Base-by-base conservation (phyloP, 768 basidiomycete species). In the Mycena floridula region DNA sequence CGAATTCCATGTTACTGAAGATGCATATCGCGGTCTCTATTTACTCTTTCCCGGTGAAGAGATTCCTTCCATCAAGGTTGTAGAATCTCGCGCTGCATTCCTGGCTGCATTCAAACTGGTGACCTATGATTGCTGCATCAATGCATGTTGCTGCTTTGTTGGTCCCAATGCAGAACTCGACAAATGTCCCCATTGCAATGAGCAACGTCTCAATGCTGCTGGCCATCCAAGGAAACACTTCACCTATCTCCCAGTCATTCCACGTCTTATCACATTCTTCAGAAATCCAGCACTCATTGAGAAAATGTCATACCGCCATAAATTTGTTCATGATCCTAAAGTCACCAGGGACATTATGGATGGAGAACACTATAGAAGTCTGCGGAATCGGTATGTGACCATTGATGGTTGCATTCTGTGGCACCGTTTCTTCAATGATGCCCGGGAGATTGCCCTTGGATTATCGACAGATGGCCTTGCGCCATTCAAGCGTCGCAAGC, bases 401-500 rank as follows among this genome's bases (percentile, higher is more conserved):
- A n/a, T n/a, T n/a, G n/a, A n/a, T n/a, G n/a, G n/a, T n/a, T n/a
- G n/a, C n/a, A n/a, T n/a, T n/a, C n/a, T n/a, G n/a, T n/a, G n/a
- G n/a, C n/a, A n/a, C n/a, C n/a, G n/a, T n/a, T n/a, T n/a, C n/a
- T n/a, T n/a, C n/a, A n/a, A n/a, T n/a, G n/a, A n/a, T n/a, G n/a
- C n/a, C n/a, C n/a, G n/a, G n/a, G n/a, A n/a, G n/a, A n/a, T n/a
- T n/a, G n/a, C n/a, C n/a, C n/a, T n/a, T n/a, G n/a, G n/a, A n/a
- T n/a, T n/a, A n/a, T n/a, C n/a, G n/a, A n/a, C 59, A 0, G 65
- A 70, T 46, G 63, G 69, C 1, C 67, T 67, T 43, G 38, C 49
- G 0, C 56, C 62, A 11, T 62, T 55, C 43, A 53, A 54, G 25
- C 44, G 55, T 7, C 50, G 52, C 0, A 51, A 45, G 3, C 45